Evolutionary conservation across 1,139 yeast species (phyloP), one percentile per base, ranked within the genome.

Genomic region (Geotrichum klebahnii): DNA sequence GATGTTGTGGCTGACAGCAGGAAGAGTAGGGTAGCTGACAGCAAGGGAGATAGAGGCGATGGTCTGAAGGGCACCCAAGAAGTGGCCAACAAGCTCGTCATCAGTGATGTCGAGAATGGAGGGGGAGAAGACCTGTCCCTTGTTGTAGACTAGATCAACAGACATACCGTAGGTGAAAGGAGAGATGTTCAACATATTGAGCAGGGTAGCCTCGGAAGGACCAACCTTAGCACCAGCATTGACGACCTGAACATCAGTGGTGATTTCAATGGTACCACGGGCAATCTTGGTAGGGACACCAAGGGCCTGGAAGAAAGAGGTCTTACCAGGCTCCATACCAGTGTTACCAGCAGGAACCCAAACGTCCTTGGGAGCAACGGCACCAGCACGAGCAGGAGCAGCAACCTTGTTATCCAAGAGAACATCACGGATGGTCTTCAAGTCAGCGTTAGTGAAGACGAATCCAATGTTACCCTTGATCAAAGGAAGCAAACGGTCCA

Each of bases 271-370:
- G 78, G 96, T 88, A 92, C 99, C 99, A 86, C 99, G 90, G 78
- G 96, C 94, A 89, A 92, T 92, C 94, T 92, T 92, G 87, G 99
- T 92, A 82, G 98, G 98, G 71, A 92, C 97, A 87, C 97, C 97
- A 71, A 92, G 84, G 73, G 99, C 98, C 84, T 92, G 99, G 97
- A 92, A 92, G 95, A 92, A 92, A 73, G 98, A 92, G 71, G 99
- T 92, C 89, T 92, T 92, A 84, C 97, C 97, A 76, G 99, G 99
- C 80, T 92, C 98, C 96, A 94, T 90, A 85, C 98, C 97, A 67
- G 99, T 92, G 96, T 92, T 94, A 78, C 96, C 95, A 67, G 97
- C 97, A 74, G 95, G 95, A 67, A 92, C 85, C 84, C 82, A 87
- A 70, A 92, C 97, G 71, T 90, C 97, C 73, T 75, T 83, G 75